Evolutionary conservation across 2,329 filamentous ascomycete species (phyloP).

Genomic region (Curvularia verruculosa): DNA sequence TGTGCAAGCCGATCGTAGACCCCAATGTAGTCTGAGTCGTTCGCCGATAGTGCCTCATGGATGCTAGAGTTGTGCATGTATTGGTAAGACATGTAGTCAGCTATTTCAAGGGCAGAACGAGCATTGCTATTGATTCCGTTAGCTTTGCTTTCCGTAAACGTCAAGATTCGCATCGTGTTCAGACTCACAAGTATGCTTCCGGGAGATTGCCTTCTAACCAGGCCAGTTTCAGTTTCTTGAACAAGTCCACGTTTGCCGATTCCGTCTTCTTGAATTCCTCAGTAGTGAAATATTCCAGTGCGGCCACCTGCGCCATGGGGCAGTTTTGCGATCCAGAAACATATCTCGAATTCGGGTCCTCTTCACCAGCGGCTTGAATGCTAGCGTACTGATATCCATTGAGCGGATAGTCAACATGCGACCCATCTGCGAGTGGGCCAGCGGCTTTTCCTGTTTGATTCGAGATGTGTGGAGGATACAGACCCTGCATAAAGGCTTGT

Average conservation of each 20-base stretch:
- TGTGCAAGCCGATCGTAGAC: conserved; percentile 42
- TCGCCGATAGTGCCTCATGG: conserved; percentile 37
- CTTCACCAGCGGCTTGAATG: conserved; percentile 52
- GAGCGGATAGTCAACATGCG: conserved; percentile 55
- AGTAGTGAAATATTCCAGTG: conserved; percentile 51
- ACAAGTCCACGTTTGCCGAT: conserved; percentile 51
- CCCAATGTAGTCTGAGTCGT: conserved; percentile 31
- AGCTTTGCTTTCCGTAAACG: background rate
- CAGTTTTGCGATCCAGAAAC: conserved; percentile 58
- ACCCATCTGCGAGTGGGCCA: conserved; percentile 58
- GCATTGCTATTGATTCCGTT: conserved; percentile 51
- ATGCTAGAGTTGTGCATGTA: conserved; percentile 58
- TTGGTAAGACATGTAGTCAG: conserved; percentile 63
- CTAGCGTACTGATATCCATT: conserved; percentile 64
- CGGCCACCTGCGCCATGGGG: conserved; percentile 45
- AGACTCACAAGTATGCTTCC: background rate
- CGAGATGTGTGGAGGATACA: conserved; percentile 60
- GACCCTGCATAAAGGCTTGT: conserved; percentile 66
- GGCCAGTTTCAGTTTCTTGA: conserved; percentile 52
- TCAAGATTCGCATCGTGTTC: background rate
- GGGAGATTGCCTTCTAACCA: conserved; percentile 53
- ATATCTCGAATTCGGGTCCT: conserved; percentile 59
- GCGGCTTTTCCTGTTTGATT: conserved; percentile 40
- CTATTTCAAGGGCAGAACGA: conserved; percentile 60
- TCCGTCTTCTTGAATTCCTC: conserved; percentile 50